A percentile compares a stretch with the other conserved stretches of the same genome.
Conservation (phyloP, 768 basidiomycete genomes). For the Gymnopilus junonius region DNA sequence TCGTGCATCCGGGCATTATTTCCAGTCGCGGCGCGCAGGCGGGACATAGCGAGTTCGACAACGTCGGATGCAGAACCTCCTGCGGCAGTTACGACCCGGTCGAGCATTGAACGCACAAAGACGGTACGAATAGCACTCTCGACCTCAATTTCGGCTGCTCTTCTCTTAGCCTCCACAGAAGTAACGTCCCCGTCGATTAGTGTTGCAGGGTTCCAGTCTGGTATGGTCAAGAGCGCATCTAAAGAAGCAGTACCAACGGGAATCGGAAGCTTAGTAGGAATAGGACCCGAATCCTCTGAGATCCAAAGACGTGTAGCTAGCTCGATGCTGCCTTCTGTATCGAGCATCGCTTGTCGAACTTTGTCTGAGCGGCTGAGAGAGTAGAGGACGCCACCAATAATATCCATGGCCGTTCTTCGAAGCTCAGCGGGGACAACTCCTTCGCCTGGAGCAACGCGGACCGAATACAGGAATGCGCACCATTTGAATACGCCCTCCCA, state of each 20-base stretch:
- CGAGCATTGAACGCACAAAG: conserved; percentile 16
- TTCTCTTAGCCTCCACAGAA: not conserved
- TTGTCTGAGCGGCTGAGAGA: conserved; percentile 29
- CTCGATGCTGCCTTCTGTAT: conserved; percentile 36
- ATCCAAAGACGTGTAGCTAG: conserved; percentile 40
- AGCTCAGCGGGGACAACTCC: not conserved
- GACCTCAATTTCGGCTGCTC: not conserved
- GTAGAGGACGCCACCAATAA: conserved; percentile 34
- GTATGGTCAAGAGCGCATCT: conserved; percentile 28
- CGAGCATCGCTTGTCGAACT: conserved; percentile 31
- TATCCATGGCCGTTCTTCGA: conserved; percentile 29
- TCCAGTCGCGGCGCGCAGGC: conserved; percentile 25
- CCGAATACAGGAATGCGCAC: conserved; percentile 36
- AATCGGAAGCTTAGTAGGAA: conserved; percentile 21
- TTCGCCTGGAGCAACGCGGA: conserved; percentile 24
- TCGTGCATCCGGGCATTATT: conserved; percentile 21
- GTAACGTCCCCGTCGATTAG: conserved; percentile 13
- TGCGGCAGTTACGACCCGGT: conserved; percentile 32
- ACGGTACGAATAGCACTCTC: not conserved
- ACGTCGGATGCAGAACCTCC: conserved; percentile 32
- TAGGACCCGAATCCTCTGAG: conserved; percentile 29
- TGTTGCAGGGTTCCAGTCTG: not conserved
- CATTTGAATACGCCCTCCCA: conserved; percentile 44
- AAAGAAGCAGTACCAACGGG: conserved; percentile 35
- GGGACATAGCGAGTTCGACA: conserved; percentile 31